A percentile compares a stretch with the other conserved stretches of the same genome.
phyloP scores from a whole-genome alignment of 352 stramenopile genomes.

The Phytophthora pistaciae region DNA sequence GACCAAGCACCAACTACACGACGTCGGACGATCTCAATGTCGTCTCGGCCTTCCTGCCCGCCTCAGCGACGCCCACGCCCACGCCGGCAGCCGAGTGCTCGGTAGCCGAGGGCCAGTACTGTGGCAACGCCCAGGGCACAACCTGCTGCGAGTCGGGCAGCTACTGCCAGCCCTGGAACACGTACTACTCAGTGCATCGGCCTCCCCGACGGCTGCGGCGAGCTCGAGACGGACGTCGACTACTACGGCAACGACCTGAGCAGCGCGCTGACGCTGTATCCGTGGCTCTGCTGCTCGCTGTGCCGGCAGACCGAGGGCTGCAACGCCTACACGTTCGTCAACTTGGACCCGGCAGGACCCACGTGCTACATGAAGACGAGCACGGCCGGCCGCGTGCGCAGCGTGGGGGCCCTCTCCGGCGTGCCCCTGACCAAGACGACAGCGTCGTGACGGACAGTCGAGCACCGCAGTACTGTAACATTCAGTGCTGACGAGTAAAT shows the following conservation, averaged over 20 bases:
- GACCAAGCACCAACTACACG: slow-evolving; percentile 28
- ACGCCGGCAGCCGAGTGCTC: slow-evolving; percentile 27
- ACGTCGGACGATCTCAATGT: slow-evolving; percentile 29
- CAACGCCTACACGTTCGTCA: slow-evolving; percentile 58
- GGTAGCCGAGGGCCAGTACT: slow-evolving; percentile 43
- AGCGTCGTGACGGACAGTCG: background rate
- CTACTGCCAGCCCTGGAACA: slow-evolving; percentile 66
- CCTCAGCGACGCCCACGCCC: slow-evolving; percentile 17
- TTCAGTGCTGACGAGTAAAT: background rate
- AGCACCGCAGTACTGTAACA: background rate
- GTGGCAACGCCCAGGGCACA: slow-evolving; percentile 47
- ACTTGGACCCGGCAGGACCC: slow-evolving; percentile 39
- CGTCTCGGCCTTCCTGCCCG: slow-evolving; percentile 30
- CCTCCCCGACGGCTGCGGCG: slow-evolving; percentile 39
- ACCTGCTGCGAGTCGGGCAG: slow-evolving; percentile 41
- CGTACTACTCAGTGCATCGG: slow-evolving; percentile 61
- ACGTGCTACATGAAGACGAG: slow-evolving; percentile 62
- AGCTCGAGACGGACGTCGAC: slow-evolving; percentile 57
- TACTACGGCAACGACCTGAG: slow-evolving; percentile 55
- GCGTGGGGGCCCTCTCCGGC: slow-evolving; percentile 43
- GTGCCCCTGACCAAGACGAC: slow-evolving; percentile 23
- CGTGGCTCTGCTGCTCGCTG: slow-evolving; percentile 41
- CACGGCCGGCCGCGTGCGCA: slow-evolving; percentile 23
- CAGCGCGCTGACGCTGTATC: slow-evolving; percentile 40
- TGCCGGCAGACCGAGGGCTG: slow-evolving; percentile 43